Evolutionary conservation across 805 yeast species (phyloP), one percentile per base, ranked within the genome.

Genomic region (Starmerella tilneyi): DNA sequence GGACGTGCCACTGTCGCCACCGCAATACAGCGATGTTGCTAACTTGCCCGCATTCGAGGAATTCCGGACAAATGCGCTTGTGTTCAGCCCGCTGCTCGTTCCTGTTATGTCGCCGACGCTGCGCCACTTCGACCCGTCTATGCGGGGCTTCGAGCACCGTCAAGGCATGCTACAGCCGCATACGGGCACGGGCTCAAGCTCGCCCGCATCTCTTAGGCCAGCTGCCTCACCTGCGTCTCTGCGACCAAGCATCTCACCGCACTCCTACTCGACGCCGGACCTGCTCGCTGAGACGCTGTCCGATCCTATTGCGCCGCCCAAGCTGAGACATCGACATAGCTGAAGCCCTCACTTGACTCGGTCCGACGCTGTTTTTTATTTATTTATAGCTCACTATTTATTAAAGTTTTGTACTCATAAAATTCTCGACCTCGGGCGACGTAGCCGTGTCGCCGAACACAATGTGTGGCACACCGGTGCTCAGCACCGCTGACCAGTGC

Each of bases 1-100:
- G 44, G 89, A 85, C 53, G 86, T 92, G 17, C 77, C 94, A 0
- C 69, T 84, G 34, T 77, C 88, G 19, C 98, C 98, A 0, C 98
- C 98, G 1, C 76, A 78, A 2, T 89, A 92, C 62, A 71, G 65
- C 30, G 50, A 48, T 13, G 55, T 62, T 1, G 59, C 57, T n/a
- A 49, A 46, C 24, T 44, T 52, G 24, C 59, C 62, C 12, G 39
- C 51, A 9, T 40, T 59, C 17, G 62, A 56, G 47, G 62, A 56
- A 45, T 42, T 46, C 45, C 46, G 36, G 19, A 37, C 55, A 11
- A 51, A 45, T 16, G 29, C 45, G 29, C 46, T 55, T 42, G 46
- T 49, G 8, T 55, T 54, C 48, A 52, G 56, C 26, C 58, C 58
- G 12, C 37, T 51, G 27, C 46, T 56, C 20, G 44, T 46, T 5